Evolutionary conservation across 2,329 filamentous ascomycete species (phyloP).

Genomic region (Pseudomassariella vexata): DNA sequence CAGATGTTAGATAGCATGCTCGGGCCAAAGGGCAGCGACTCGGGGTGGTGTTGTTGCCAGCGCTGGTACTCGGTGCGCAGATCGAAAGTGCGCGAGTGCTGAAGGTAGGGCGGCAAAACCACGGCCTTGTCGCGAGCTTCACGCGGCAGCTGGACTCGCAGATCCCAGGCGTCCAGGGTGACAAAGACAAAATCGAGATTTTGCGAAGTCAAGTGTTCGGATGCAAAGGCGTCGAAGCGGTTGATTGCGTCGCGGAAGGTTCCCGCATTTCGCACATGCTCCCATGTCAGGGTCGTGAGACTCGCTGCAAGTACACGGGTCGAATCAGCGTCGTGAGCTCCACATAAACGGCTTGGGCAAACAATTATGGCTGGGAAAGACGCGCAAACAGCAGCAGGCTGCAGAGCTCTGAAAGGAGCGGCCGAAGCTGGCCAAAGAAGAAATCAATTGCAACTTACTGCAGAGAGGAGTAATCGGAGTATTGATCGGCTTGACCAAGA

Average conservation of each 20-base stretch:
- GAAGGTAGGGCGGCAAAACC: conserved; percentile 90
- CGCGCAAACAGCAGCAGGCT: conserved; percentile 9
- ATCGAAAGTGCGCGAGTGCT: conserved; percentile 96
- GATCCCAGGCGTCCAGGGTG: conserved; percentile 96
- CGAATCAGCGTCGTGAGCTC: conserved; percentile 8
- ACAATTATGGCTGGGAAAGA: too few relatives aligned
- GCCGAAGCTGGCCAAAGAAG: background rate
- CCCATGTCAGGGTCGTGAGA: conserved; percentile 96
- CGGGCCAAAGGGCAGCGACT: conserved; percentile 93
- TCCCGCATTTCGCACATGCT: conserved; percentile 95
- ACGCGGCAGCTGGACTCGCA: conserved; percentile 92
- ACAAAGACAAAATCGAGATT: conserved; percentile 98
- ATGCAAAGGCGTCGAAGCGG: conserved; percentile 89
- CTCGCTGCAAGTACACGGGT: conserved; percentile 57
- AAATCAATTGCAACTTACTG: conserved; percentile 63
- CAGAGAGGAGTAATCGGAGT: conserved; percentile 97
- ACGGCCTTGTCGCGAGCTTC: conserved; percentile 98
- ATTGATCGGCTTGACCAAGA: conserved; percentile 97
- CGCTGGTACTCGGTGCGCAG: conserved; percentile 95
- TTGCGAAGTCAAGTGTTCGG: conserved; percentile 83
- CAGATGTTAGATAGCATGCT: conserved; percentile 97
- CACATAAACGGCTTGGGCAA: background rate
- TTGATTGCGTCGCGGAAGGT: conserved; percentile 96
- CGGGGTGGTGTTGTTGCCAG: conserved; percentile 97
- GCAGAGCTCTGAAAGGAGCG: background rate